Conservation (phyloP, 345 rosid genomes). For the Mercurialis annua region DNA sequence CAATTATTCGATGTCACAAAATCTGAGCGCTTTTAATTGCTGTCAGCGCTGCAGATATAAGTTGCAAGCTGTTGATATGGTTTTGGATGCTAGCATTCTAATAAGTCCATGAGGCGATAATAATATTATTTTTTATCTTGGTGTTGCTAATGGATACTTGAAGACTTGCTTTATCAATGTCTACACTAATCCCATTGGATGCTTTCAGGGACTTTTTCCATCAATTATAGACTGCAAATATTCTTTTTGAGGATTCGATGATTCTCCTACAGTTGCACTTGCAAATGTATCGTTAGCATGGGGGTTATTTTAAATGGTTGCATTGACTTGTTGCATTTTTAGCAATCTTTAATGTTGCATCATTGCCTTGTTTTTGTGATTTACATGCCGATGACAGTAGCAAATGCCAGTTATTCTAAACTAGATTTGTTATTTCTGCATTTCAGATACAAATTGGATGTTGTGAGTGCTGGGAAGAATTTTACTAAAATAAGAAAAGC, state of each 20-base stretch:
- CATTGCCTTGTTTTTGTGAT: neutral
- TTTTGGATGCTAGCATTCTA: neutral
- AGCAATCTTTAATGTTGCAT: neutral
- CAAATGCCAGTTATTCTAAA: conserved; percentile 2
- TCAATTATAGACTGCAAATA: neutral
- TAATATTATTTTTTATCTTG: neutral
- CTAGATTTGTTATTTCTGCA: neutral
- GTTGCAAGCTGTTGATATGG: neutral
- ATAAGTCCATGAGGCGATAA: neutral
- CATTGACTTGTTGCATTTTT: too few relatives aligned
- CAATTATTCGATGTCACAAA: neutral
- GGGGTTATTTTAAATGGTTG: neutral
- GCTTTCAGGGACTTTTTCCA: neutral
- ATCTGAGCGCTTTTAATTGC: neutral
- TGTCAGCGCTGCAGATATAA: neutral
- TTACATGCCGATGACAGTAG: neutral
- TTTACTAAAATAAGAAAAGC: conserved; percentile 83
- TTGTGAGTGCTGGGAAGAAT: conserved; percentile 81
- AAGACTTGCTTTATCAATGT: neutral
- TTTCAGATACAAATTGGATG: conserved; percentile 41
- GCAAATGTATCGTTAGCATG: neutral
- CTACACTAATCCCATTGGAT: neutral
- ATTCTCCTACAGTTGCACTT: neutral
- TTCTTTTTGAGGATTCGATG: neutral
- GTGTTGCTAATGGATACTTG: neutral